These are phyloP conservation scores for Cylindrotheca closterium DNA, from an alignment of 108 stramenopile species.

Conservation along the genomic window DNA sequence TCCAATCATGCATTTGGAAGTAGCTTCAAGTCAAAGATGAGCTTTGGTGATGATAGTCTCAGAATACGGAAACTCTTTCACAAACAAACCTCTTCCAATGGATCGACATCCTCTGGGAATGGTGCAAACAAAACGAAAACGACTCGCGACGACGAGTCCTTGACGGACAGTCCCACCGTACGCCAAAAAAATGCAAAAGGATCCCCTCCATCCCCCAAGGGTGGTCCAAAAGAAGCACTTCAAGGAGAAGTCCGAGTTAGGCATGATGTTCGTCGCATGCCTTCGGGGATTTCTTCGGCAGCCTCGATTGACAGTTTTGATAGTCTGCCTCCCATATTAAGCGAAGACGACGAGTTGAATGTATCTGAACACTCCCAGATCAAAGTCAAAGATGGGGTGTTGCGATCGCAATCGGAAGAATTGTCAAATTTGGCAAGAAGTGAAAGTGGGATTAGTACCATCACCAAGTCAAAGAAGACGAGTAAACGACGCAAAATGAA, in stretches of 20 bases:
- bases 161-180: too few relatives aligned
- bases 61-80: not conserved
- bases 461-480: too few relatives aligned
- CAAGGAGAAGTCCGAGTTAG: not conserved
- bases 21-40: not conserved
- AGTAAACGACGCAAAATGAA: conserved; percentile 1
- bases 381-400: too few relatives aligned
- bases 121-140: too few relatives aligned
- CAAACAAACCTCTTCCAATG: not conserved
- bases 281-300: conserved; percentile 19
- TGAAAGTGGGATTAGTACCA: too few relatives aligned
- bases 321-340: conserved; percentile 1
- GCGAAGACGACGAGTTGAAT: conserved; percentile 20
- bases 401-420: too few relatives aligned
- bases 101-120: conserved; percentile 5
- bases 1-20: not conserved
- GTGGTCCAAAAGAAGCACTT: not conserved
- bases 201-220: too few relatives aligned
- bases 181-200: too few relatives aligned
- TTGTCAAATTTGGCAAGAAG: too few relatives aligned
- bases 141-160: too few relatives aligned
- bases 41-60: not conserved
- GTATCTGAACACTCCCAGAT: not conserved
- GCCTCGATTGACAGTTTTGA: conserved; percentile 5
- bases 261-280: conserved; percentile 2